A percentile compares a stretch with the other conserved stretches of the same genome.
Conservation (phyloP, 257 asterid genomes). For the Fraxinus americana region DNA sequence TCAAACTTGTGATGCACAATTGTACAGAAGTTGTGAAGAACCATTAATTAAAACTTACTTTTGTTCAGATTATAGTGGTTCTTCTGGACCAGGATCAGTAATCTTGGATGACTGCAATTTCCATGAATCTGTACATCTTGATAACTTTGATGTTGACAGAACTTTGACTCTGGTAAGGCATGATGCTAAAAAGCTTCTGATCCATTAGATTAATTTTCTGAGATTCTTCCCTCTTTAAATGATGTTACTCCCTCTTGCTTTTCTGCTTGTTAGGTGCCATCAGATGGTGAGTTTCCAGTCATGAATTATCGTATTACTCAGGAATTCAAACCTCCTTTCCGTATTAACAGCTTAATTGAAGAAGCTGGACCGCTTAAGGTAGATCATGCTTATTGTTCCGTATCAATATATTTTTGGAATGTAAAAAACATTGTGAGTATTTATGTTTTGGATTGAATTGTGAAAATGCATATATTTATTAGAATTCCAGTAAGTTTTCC, state of each 20-base stretch:
- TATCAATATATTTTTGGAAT: constrained; percentile 12
- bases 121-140: constrained; percentile 97
- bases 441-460: constrained; percentile 7
- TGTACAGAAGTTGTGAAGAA: constrained; percentile 24
- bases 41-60: constrained; percentile 7
- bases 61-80: constrained; percentile 76
- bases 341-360: constrained; percentile 85
- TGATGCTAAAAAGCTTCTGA: constrained; percentile 17
- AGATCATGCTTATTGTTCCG: constrained; percentile 15
- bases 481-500: constrained; percentile 18
- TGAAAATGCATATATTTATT: background rate
- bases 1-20: constrained; percentile 10
- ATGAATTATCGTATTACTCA: constrained; percentile 99
- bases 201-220: constrained; percentile 25
- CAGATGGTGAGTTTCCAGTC: constrained; percentile 99
- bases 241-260: constrained; percentile 19
- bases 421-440: constrained; percentile 15
- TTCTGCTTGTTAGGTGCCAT: constrained; percentile 70
- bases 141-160: constrained; percentile 89
- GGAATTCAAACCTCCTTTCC: constrained; percentile 98
- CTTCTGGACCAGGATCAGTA: constrained; percentile 85
- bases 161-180: constrained; percentile 78
- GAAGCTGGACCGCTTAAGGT: constrained; percentile 96
- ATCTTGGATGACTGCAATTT: constrained; percentile 97
- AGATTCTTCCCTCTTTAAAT: constrained; percentile 18